Evolutionary conservation across 1,139 yeast genomes (phyloP), one percentile per base, ranked within the genome.

Genomic region (Schizosaccharomyces versatilis): DNA sequence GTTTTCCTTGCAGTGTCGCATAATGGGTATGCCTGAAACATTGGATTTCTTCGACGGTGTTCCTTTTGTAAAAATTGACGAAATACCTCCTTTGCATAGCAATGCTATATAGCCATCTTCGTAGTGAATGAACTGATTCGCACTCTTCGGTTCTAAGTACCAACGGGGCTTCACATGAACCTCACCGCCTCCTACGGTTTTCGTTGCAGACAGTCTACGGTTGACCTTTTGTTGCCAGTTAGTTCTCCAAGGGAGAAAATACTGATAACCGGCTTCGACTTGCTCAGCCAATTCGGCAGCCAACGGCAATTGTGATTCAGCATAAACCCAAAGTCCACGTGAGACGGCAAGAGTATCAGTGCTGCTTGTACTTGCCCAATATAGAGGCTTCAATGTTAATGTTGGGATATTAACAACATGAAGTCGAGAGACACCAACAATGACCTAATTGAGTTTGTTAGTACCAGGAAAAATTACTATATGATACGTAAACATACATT

Each of bases 391-490:
- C 58, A 69, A 55, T 9, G 56, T 44, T 51, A 56, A 56, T 7
- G 59, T 57, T n/a, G 57, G 51, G 36, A 62, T 48, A 24, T 64
- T 62, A 7, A 68, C 69, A 39, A 62, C 60, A 56, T 68, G 67
- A n/a, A 69, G 59, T 2, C 68, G 63, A 42, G 66, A 65, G 54
- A 63, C 57, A 8, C 73, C 73, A 3, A 69, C 73, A 12, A 66
- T 58, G 1, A 67, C 62, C 49, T 44, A 14, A 36, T 24, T 17
- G n/a, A 44, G 14, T 7, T 24, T 12, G 14, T n/a, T 9, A 10
- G 7, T 44, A 24, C 7, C 12, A 19, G 1, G 6, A 39, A 39
- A 6, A 39, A 6, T 3, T 24, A 9, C 14, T 44, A 24, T 3
- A 3, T 24, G 32, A 24, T 5, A 24, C 32, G 5, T 5, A 24